A percentile compares a stretch with the other conserved stretches of the same genome.
Evolutionary conservation across 495 filamentous ascomycete genomes (phyloP).

Genomic region (Annulohypoxylon moriforme): DNA sequence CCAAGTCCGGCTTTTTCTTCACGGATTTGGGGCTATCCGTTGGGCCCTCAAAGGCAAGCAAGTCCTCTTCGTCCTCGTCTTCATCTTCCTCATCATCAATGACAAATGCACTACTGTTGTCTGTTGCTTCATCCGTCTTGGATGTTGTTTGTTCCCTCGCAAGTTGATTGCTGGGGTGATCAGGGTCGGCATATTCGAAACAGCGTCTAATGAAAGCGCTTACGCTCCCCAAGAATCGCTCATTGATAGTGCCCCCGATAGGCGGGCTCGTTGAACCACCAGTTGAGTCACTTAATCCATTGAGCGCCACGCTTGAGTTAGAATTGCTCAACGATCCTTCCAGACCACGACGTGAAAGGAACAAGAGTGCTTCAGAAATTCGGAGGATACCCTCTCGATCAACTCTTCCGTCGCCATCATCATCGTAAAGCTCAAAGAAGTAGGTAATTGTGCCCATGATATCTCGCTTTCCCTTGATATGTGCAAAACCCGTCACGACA

Average conservation of each 20-base stretch:
- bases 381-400: slow-evolving; percentile 95
- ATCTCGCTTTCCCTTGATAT: slow-evolving; percentile 89
- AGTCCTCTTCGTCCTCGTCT: slow-evolving; percentile 71
- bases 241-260: slow-evolving; percentile 65
- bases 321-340: slow-evolving; percentile 72
- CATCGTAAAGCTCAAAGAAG: slow-evolving; percentile 97
- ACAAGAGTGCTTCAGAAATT: slow-evolving; percentile 93
- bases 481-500: slow-evolving; percentile 88
- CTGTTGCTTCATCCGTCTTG: slow-evolving; percentile 40
- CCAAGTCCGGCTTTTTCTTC: slow-evolving; percentile 48
- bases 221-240: slow-evolving; percentile 88
- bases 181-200: slow-evolving; percentile 98
- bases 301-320: slow-evolving; percentile 51
- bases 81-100: slow-evolving; percentile 80
- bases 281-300: slow-evolving; percentile 47
- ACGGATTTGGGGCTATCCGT: slow-evolving; percentile 48
- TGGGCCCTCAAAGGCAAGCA: slow-evolving; percentile 66
- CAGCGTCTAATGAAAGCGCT: slow-evolving; percentile 95
- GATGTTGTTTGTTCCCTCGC: slow-evolving; percentile 28
- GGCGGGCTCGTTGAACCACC: slow-evolving; percentile 47
- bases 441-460: slow-evolving; percentile 98
- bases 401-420: slow-evolving; percentile 90
- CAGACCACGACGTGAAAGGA: slow-evolving; percentile 89
- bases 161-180: slow-evolving; percentile 71
- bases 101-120: slow-evolving; percentile 68